Base-by-base conservation (phyloP, 305 asterid species). In the Rubia peregrina region DNA sequence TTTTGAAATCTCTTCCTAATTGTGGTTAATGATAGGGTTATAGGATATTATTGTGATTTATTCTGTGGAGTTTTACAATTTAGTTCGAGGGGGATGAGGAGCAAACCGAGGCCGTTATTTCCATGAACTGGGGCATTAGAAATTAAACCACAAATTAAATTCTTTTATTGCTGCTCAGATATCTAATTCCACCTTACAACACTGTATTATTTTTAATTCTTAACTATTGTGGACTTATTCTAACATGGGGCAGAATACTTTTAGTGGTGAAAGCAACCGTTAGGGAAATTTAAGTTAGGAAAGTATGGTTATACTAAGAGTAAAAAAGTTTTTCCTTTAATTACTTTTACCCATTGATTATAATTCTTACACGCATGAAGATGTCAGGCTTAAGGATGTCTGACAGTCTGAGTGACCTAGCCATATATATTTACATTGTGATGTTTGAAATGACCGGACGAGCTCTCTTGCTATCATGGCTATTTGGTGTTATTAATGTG, bases 71-170 rank as follows among this genome's bases (percentile, higher is more conserved):
- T 61, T 49, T 65, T 71, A 74, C 71, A 69, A 70, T 83, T 80
- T 40, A 95, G 99, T 92, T 98, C 89, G 88, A 90, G 80, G 80
- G 91, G 70, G 96, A 87, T 2, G 98, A 95, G 84, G 99, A 95
- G 84, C 98, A 95, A 82, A 90, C 92, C 67, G 97, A 92, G 76
- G 99, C 99, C 72, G 98, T 92, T 71, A 92, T 95, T 79, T 95
- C 64, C 99, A 95, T 81, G 99, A 95, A 78, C 85, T 95, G 78
- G 99, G 99, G 75, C 99, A 95, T 80, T 95, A 98, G 99, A 95
- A 90, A 83, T 95, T 95, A 71, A 90, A 83, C 80, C 99, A 95
- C 75, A 92, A 97, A 8, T 81, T 85, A 91, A 92, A 84, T 80
- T 88, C 98, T 85, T 95, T 95, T 81, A 69, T 95, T 67, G 97